phyloP scores from a whole-genome alignment of 2,329 filamentous ascomycete species.

The Talaromyces sp. region DNA sequence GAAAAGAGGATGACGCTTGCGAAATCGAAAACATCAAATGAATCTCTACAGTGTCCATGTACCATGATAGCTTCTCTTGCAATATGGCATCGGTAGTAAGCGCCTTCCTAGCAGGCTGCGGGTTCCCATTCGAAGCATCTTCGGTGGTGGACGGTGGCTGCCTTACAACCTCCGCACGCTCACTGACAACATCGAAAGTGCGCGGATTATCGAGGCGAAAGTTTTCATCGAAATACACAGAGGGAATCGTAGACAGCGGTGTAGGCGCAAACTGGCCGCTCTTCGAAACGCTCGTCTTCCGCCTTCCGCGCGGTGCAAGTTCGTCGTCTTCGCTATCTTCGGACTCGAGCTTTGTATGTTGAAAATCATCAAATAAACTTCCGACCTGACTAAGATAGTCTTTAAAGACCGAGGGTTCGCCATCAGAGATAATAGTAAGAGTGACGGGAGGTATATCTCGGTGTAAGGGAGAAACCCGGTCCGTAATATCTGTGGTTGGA shows the following conservation, averaged over 20 bases:
- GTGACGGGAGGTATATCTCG: conserved; percentile 88
- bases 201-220: conserved; percentile 94
- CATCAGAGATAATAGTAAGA: conserved; percentile 76
- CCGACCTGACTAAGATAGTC: conserved; percentile 82
- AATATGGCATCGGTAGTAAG: conserved; percentile 93
- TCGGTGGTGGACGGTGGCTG: conserved; percentile 49
- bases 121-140: conserved; percentile 47
- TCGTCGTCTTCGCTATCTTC: conserved; percentile 54
- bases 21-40: conserved; percentile 95
- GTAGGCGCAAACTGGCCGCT: conserved; percentile 56
- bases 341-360: conserved; percentile 71
- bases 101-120: conserved; percentile 61
- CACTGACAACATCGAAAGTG: conserved; percentile 96
- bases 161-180: conserved; percentile 87
- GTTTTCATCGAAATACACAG: conserved; percentile 88
- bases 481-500: conserved; percentile 82
- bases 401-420: conserved; percentile 74
- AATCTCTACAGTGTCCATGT: conserved; percentile 98
- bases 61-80: conserved; percentile 98
- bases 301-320: conserved; percentile 43
- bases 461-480: conserved; percentile 56
- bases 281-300: conserved; percentile 20
- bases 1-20: conserved; percentile 90
- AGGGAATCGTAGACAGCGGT: conserved; percentile 84
- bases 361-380: conserved; percentile 80